Evolutionary conservation across 169 alveolate genomes (phyloP).

Genomic region (Eimeria tenella): DNA sequence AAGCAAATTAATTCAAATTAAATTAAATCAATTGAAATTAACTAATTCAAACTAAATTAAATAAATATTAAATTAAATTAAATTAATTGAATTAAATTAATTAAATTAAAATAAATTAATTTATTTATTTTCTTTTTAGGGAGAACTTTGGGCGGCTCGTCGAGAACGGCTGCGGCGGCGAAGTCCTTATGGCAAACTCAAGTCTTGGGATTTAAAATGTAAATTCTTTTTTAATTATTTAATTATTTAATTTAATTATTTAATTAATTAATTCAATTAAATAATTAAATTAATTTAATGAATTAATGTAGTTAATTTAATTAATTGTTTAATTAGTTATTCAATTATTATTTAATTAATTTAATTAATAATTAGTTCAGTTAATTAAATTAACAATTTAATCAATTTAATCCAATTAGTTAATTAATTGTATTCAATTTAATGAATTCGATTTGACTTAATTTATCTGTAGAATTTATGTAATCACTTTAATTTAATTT

Average conservation of each 20-base stretch:
- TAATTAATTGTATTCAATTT: background rate
- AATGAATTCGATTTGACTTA: background rate
- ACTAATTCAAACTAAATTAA: background rate
- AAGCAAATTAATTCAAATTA: background rate
- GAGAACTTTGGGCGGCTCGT: slow-evolving; percentile 89
- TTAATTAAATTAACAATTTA: too few species aligned
- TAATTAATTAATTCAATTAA: background rate
- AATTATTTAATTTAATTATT: too few species aligned
- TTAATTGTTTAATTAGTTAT: too few species aligned
- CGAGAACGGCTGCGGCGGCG: slow-evolving; percentile 86
- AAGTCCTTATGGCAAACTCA: slow-evolving; percentile 91
- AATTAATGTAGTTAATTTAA: background rate
- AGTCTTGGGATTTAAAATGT: slow-evolving; percentile 91
- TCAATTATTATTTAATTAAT: too few species aligned
- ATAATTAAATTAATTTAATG: background rate
- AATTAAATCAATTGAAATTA: background rate
- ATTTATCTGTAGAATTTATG: background rate
- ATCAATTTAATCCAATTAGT: background rate
- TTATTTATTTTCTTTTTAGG: slow-evolving; percentile 72
- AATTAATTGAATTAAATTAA: too few species aligned
- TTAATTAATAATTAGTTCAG: background rate
- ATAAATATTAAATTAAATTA: background rate
- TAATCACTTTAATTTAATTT: background rate
- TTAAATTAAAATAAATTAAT: too few species aligned
- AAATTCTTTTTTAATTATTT: too few species aligned